Conservation (phyloP, 1,284 basidiomycete genomes). For the Ganoderma sp. region DNA sequence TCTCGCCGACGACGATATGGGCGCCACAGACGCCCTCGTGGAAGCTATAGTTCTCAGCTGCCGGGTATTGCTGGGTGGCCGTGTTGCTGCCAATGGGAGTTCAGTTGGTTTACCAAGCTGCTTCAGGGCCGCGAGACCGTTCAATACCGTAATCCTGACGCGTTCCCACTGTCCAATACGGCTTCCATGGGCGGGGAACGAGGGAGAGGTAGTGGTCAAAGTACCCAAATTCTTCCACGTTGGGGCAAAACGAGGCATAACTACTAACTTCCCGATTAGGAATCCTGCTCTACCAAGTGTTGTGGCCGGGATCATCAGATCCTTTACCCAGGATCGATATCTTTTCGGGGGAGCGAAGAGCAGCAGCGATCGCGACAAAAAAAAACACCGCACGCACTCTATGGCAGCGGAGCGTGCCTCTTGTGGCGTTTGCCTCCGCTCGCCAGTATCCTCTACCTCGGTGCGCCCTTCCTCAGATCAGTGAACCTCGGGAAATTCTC, state of each 20-base stretch:
- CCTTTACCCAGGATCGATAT: slow-evolving; percentile 3
- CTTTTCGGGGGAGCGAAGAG: neutral
- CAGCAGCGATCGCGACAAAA: no score
- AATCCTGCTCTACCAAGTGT: slow-evolving; percentile 4
- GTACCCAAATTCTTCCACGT: neutral
- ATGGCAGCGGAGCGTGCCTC: neutral
- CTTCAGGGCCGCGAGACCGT: neutral
- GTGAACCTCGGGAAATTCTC: neutral
- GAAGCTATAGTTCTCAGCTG: slow-evolving; percentile 14
- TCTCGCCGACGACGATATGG: slow-evolving; percentile 24
- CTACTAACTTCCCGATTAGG: neutral
- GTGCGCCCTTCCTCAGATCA: neutral
- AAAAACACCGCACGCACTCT: neutral
- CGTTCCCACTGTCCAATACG: neutral
- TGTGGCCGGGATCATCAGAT: slow-evolving; percentile 1
- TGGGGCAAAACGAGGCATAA: neutral
- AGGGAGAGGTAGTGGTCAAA: neutral
- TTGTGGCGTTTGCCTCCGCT: slow-evolving; percentile 7
- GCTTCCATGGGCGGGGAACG: neutral
- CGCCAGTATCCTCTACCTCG: neutral
- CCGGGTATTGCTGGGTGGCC: neutral
- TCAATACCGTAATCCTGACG: neutral
- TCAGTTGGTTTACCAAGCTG: neutral
- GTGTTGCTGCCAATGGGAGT: neutral
- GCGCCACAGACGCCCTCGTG: neutral